Conservation (phyloP, 2,329 filamentous ascomycete genomes). For the Blumeria graminis region DNA sequence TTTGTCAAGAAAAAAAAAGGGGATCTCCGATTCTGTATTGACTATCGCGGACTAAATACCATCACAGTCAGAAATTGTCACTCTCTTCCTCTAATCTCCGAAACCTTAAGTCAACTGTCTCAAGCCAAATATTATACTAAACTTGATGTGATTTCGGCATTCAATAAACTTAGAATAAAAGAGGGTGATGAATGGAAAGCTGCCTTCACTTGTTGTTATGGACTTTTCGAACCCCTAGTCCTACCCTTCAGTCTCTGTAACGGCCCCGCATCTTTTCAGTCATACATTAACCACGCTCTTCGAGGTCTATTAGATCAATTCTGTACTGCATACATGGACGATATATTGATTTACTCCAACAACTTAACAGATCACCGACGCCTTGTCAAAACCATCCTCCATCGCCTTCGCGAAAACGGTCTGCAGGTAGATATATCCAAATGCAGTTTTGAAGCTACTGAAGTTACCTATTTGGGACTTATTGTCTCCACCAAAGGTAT, state of each 20-base stretch:
- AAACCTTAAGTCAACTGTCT: not conserved
- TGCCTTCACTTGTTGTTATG: not conserved
- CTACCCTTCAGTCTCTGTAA: conserved; percentile 2
- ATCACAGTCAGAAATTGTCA: conserved; percentile 1
- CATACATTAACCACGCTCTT: not conserved
- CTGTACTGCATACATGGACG: not conserved
- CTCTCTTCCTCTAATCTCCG: not conserved
- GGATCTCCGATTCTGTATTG: not conserved
- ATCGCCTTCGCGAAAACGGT: not conserved
- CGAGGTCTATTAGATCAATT: not conserved
- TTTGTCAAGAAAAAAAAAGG: not conserved
- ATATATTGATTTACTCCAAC: not conserved
- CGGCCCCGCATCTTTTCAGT: conserved; percentile 2
- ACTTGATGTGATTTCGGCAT: not conserved
- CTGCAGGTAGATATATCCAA: no score
- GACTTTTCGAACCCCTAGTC: not conserved
- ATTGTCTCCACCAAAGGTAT: no score
- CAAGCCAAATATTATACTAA: not conserved
- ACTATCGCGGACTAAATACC: not conserved
- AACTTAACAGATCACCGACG: no score
- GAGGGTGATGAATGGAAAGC: not conserved
- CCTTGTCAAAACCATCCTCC: not conserved
- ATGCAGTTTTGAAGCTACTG: no score
- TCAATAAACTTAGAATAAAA: not conserved
- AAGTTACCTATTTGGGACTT: no score